Evolutionary conservation across 2,329 filamentous ascomycete genomes (phyloP), one percentile per base, ranked within the genome.

Genomic region (Botrytis porri): DNA sequence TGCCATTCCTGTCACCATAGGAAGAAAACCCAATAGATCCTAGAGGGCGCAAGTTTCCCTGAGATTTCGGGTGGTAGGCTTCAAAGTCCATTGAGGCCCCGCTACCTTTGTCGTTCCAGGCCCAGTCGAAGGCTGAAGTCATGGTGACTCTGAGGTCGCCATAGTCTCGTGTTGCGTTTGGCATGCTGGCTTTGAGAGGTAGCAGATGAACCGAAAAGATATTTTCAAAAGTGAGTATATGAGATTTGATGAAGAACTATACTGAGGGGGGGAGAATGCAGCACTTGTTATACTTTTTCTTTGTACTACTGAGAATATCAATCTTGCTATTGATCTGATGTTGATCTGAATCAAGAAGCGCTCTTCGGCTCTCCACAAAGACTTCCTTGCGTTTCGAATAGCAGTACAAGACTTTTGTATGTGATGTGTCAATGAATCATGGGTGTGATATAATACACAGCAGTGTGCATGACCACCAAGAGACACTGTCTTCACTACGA

Each of bases 81-180:
- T 54, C 45, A 22, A 25, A 35, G 32, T 57, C 5, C 48, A 1
- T 69, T 4, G 22, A 7, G 4, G 48, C 43, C 12, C 65, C 65
- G 1, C 29, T 39, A 4, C 16, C 43, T 0, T 5, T 3, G 3
- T 69, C 65, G 5, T 7, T 54, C 43, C 45, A 69, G 9, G 32
- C 25, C 65, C 65, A 69, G 22, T 57, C 22, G 2, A 51, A 29
- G 35, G 14, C 10, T 69, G 35, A 69, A 25, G 65, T 69, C 65
- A 69, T 25, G 4, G 65, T 69, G 65, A 69, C 48, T 57, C 65
- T 57, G n/a, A 69, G 48, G 14, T 41, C 48, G 1, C 65, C 65
- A 54, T 69, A 69, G 65, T 69, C 65, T 18, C 3, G 9, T 69
- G 65, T 69, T 39, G 12, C 29, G 29, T 69, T 69, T 8, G 48